A percentile compares a stretch with the other conserved stretches of the same genome.
phyloP scores from a whole-genome alignment of 1,284 basidiomycete species.

The Apiotrichum porosum region DNA sequence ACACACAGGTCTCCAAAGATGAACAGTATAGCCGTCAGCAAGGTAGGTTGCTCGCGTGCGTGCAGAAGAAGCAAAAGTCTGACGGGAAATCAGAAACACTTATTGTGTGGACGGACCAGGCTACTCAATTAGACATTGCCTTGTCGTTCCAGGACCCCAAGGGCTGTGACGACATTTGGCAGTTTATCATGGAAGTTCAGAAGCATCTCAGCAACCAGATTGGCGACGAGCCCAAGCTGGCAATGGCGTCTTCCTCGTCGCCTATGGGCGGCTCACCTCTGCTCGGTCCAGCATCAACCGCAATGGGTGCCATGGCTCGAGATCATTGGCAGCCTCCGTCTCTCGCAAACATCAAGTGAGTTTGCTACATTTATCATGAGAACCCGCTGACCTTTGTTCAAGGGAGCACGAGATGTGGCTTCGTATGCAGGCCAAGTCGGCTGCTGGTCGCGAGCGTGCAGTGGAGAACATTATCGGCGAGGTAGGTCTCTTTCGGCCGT shows the following conservation, averaged over 20 bases:
- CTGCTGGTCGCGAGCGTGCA: constrained; percentile 60
- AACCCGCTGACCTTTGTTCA: too few relatives aligned
- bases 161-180: constrained; percentile 95
- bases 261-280: constrained; percentile 36
- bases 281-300: constrained; percentile 16
- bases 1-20: constrained; percentile 51
- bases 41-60: constrained; percentile 60
- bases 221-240: constrained; percentile 25
- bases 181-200: constrained; percentile 93
- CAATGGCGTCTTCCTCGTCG: constrained; percentile 38
- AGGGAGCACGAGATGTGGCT: constrained; percentile 43
- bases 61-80: too few relatives aligned
- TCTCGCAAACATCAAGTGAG: constrained; percentile 40
- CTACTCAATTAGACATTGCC: constrained; percentile 85
- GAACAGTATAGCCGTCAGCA: constrained; percentile 91
- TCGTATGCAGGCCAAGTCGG: constrained; percentile 41
- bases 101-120: constrained; percentile 96
- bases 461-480: constrained; percentile 64
- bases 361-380: not conserved
- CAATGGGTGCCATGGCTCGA: constrained; percentile 3
- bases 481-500: constrained; percentile 16
- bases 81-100: constrained; percentile 80
- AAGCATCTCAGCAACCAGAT: constrained; percentile 45
- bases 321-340: constrained; percentile 35
- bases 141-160: constrained; percentile 95